Conservation (phyloP, 2,329 filamentous ascomycete genomes). For the Xylaria hypoxylon region DNA sequence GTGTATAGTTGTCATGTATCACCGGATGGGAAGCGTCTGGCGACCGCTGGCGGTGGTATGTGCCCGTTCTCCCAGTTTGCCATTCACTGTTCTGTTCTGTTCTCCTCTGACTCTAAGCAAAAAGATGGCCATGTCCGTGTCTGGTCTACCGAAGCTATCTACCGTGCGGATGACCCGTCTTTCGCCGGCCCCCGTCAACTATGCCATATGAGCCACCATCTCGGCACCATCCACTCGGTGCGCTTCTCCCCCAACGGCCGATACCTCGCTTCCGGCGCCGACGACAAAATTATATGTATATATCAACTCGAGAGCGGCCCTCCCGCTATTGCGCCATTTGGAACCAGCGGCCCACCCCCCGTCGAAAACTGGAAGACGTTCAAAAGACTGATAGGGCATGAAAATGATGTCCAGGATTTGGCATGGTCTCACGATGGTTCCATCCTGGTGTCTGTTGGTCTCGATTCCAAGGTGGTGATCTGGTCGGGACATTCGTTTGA, state of each 20-base stretch:
- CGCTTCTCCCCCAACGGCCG: constrained; percentile 95
- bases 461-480: constrained; percentile 97
- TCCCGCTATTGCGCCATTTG: constrained; percentile 78
- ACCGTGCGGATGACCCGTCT: constrained; percentile 77
- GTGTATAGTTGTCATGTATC: constrained; percentile 99
- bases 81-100: neutral
- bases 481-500: constrained; percentile 99
- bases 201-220: constrained; percentile 98
- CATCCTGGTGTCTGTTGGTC: constrained; percentile 91
- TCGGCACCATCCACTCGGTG: constrained; percentile 96
- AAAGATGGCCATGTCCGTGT: constrained; percentile 94
- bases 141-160: constrained; percentile 96
- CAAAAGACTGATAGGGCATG: constrained; percentile 91
- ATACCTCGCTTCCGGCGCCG: constrained; percentile 95
- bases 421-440: constrained; percentile 98
- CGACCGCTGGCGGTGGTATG: constrained; percentile 91
- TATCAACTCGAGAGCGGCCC: constrained; percentile 89
- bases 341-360: constrained; percentile 87
- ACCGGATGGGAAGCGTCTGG: constrained; percentile 89
- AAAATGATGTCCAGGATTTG: constrained; percentile 98
- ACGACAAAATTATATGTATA: constrained; percentile 98
- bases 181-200: constrained; percentile 89
- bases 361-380: constrained; percentile 99
- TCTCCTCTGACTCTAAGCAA: constrained; percentile 32
- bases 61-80: constrained; percentile 23